A percentile compares a stretch with the other conserved stretches of the same genome.
Conservation (phyloP, 2,329 filamentous ascomycete species). For the Acrodontium crateriforme region DNA sequence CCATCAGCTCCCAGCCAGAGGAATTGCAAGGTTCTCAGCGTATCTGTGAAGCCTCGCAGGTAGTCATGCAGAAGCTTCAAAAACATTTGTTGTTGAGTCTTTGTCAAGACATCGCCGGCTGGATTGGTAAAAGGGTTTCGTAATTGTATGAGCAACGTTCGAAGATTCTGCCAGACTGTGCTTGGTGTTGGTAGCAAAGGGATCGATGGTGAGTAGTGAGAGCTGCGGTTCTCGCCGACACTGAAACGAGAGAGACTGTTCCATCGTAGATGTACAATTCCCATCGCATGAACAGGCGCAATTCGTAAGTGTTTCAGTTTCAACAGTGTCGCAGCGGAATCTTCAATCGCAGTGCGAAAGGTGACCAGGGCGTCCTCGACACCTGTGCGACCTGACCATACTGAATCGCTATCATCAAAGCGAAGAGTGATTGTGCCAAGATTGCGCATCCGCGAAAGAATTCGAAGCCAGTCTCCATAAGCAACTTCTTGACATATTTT, state of each 20-base stretch:
- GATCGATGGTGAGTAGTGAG: slow-evolving; percentile 4
- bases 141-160: slow-evolving; percentile 16
- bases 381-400: slow-evolving; percentile 16
- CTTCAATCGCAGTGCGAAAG: slow-evolving; percentile 17
- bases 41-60: slow-evolving; percentile 16
- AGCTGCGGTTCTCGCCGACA: too few relatives aligned
- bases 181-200: not conserved
- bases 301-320: slow-evolving; percentile 12
- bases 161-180: slow-evolving; percentile 14
- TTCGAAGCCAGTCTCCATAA: slow-evolving; percentile 7
- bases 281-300: slow-evolving; percentile 17
- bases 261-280: slow-evolving; percentile 22
- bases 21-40: slow-evolving; percentile 15
- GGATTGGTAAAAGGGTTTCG: slow-evolving; percentile 13
- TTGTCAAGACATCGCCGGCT: slow-evolving; percentile 6
- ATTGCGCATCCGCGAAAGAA: slow-evolving; percentile 11
- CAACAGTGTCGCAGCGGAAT: slow-evolving; percentile 5
- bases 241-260: slow-evolving; percentile 14
- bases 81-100: slow-evolving; percentile 14
- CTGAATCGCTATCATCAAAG: slow-evolving; percentile 14
- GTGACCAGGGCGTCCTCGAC: slow-evolving; percentile 14
- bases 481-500: too few relatives aligned
- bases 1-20: slow-evolving; percentile 19
- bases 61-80: slow-evolving; percentile 19
- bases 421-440: slow-evolving; percentile 11